Evolutionary conservation across 108 stramenopile genomes (phyloP), one percentile per base, ranked within the genome.

Genomic region (Epipyxis sp.): DNA sequence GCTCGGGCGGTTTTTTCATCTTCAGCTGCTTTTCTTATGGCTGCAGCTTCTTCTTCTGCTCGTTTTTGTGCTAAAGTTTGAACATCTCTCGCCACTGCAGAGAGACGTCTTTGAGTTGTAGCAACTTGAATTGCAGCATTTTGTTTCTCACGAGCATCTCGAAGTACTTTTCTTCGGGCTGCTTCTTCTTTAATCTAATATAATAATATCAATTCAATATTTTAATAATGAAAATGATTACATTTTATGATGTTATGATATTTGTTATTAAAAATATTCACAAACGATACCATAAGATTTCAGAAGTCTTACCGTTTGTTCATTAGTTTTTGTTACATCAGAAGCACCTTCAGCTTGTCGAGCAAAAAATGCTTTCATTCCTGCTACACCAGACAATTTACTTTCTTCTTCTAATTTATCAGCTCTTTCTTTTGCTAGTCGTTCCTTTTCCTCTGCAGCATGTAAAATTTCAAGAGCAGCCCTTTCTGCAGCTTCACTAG

Each of bases 171-270:
- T 65, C 61, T 16, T 35, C 61, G 3, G 6, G 61, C 3, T 13
- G 61, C 61, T 32, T 65, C 61, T 65, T 65, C 61, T 37, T 65
- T 65, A 32, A 65, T 65, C 46, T 50, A 50, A n/a, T n/a, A n/a
- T n/a, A n/a, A n/a, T n/a, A n/a, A n/a, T n/a, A n/a, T n/a, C n/a
- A n/a, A n/a, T n/a, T n/a, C n/a, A n/a, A n/a, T n/a, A n/a, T n/a
- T n/a, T n/a, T n/a, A n/a, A n/a, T n/a, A n/a, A n/a, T n/a, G n/a
- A n/a, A n/a, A n/a, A n/a, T n/a, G n/a, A n/a, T n/a, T n/a, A n/a
- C n/a, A n/a, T n/a, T n/a, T n/a, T n/a, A n/a, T n/a, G n/a, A n/a
- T n/a, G n/a, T n/a, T n/a, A n/a, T n/a, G n/a, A n/a, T n/a, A n/a
- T n/a, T n/a, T n/a, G n/a, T n/a, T n/a, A n/a, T n/a, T n/a, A n/a